phyloP scores from a whole-genome alignment of 352 stramenopile genomes.

The Phytophthora hibernalis region DNA sequence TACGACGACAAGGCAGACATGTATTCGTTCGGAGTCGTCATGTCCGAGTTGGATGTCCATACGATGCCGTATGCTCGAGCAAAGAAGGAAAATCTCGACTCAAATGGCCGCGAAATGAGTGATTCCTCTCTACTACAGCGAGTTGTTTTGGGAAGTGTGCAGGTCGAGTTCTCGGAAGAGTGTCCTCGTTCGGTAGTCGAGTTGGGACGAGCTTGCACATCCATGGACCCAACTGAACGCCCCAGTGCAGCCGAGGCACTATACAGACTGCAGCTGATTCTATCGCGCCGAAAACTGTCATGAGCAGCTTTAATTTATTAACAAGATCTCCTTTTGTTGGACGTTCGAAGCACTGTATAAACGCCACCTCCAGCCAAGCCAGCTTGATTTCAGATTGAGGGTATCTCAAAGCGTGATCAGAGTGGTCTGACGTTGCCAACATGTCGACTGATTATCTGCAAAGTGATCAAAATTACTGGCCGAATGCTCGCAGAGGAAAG shows the following conservation, averaged over 20 bases:
- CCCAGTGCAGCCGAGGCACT: conserved; percentile 35
- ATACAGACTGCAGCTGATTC: conserved; percentile 30
- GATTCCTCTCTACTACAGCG: conserved; percentile 17
- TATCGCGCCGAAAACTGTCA: neutral
- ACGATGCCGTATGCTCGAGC: conserved; percentile 7
- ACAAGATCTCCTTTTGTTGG: neutral
- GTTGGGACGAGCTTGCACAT: conserved; percentile 26
- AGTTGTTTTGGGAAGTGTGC: conserved; percentile 5
- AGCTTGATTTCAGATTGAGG: too few species aligned
- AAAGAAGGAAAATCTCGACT: conserved; percentile 2
- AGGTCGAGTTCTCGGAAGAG: conserved; percentile 20
- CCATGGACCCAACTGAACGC: conserved; percentile 25
- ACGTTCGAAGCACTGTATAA: neutral
- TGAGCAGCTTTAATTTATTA: conserved; percentile 1
- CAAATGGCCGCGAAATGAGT: conserved; percentile 1
- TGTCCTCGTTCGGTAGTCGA: conserved; percentile 21
- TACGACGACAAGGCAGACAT: conserved; percentile 63
- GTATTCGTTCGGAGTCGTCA: conserved; percentile 67
- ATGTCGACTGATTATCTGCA: too few species aligned
- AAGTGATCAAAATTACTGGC: too few species aligned
- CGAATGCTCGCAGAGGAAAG: too few species aligned
- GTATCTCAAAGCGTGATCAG: too few species aligned
- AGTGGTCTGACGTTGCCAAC: too few species aligned
- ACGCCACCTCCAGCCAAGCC: too few species aligned
- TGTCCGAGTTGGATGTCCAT: conserved; percentile 15